These are phyloP conservation scores for Candida hispaniensis DNA, from an alignment of 805 yeast genomes.

Conservation along the genomic window DNA sequence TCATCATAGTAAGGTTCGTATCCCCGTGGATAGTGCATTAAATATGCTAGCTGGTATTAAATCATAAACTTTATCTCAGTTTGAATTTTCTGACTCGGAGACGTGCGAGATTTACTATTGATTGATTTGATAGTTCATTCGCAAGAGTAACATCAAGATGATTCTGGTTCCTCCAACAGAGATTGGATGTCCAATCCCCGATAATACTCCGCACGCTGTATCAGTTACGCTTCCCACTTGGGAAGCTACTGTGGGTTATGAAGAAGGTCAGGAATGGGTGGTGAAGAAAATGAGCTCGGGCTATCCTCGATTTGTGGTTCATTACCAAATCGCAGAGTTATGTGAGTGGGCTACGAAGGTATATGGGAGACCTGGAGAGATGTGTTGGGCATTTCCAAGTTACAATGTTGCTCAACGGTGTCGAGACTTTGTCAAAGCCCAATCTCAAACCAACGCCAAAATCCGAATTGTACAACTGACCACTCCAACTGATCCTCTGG, in stretches of 20 bases:
- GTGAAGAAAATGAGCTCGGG: slow-evolving; percentile 70
- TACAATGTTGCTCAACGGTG: slow-evolving; percentile 74
- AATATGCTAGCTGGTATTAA: too few relatives aligned
- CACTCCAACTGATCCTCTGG: slow-evolving; percentile 35
- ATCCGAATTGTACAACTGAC: slow-evolving; percentile 63
- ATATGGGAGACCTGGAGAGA: slow-evolving; percentile 74
- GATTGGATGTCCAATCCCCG: slow-evolving; percentile 81
- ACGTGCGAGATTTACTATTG: too few relatives aligned
- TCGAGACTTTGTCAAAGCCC: slow-evolving; percentile 54
- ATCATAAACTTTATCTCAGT: too few relatives aligned
- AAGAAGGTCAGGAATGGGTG: slow-evolving; percentile 79
- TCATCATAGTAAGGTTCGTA: too few relatives aligned
- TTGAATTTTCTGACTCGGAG: too few relatives aligned
- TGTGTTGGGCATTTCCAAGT: slow-evolving; percentile 64
- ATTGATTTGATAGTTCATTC: too few relatives aligned
- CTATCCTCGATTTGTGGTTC: slow-evolving; percentile 50
- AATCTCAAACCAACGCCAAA: slow-evolving; percentile 23
- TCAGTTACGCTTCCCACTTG: slow-evolving; percentile 93
- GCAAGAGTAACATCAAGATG: too few relatives aligned
- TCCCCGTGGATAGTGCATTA: too few relatives aligned
- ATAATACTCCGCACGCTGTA: slow-evolving; percentile 83
- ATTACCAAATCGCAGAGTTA: slow-evolving; percentile 30
- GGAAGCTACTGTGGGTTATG: slow-evolving; percentile 88
- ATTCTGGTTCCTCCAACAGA: slow-evolving; percentile 32
- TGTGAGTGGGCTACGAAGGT: slow-evolving; percentile 35